Conservation (phyloP, 1,284 basidiomycete genomes). For the Afroboletus lepidellus region DNA sequence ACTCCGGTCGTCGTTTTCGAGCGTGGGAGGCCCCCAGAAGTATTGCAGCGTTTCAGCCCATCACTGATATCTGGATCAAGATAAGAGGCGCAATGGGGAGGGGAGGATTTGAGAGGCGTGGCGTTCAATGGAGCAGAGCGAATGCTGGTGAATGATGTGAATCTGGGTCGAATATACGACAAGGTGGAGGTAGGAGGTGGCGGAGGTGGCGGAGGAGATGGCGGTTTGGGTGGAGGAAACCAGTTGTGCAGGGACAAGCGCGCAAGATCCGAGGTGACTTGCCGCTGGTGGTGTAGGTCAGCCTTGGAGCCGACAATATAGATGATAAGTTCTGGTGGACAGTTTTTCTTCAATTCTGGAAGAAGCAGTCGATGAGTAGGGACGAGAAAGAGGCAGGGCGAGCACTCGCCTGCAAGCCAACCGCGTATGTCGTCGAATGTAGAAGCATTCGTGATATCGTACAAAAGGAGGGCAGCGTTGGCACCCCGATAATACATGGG, state of each 20-base stretch:
- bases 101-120: constrained; percentile 39
- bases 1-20: constrained; percentile 33
- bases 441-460: constrained; percentile 92
- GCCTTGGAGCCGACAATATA: constrained; percentile 91
- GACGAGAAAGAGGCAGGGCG: not conserved
- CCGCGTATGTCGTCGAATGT: constrained; percentile 90
- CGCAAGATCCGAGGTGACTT: constrained; percentile 78
- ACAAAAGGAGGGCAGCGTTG: constrained; percentile 93
- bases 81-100: constrained; percentile 51
- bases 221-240: constrained; percentile 74
- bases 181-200: constrained; percentile 64
- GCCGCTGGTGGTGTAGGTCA: constrained; percentile 68
- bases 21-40: constrained; percentile 43
- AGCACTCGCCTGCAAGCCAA: constrained; percentile 80
- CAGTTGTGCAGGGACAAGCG: constrained; percentile 78
- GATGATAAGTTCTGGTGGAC: constrained; percentile 79
- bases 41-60: constrained; percentile 48
- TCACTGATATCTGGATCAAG: constrained; percentile 47
- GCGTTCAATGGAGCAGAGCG: constrained; percentile 52
- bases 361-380: constrained; percentile 15
- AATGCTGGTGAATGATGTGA: constrained; percentile 77
- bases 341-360: constrained; percentile 86
- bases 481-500: constrained; percentile 99
- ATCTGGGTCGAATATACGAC: constrained; percentile 82
- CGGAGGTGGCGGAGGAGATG: constrained; percentile 57